Evolutionary conservation across 768 basidiomycete species (phyloP), one percentile per base, ranked within the genome.

Genomic region (Mycena haematopus): DNA sequence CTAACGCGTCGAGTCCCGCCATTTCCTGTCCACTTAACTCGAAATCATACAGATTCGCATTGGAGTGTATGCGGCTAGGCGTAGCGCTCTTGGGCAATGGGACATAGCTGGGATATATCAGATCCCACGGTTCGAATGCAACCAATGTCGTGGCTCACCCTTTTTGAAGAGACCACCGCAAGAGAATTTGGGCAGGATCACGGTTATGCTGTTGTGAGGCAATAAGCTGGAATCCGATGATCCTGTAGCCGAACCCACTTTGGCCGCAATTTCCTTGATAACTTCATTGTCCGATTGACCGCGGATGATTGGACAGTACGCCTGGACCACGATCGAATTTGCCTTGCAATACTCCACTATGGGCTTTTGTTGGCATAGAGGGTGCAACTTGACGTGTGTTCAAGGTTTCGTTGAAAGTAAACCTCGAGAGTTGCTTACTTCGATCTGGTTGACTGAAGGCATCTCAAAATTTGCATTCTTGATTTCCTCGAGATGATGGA

Each of bases 161-260:
- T 70, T 83, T 86, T 73, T 97, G 95, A 38, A 98, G 77, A 29
- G 93, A 95, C 93, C 95, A 97, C 24, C 96, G 85, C 58, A 97
- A 77, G 17, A 97, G 82, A 47, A 96, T 80, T 70, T 97, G 95
- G 19, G 93, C 88, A 6, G 84, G 83, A 44, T 88, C 84, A 57
- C 85, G 84, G 44, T 75, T 73, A 66, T 86, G 74, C 88, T 92
- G 63, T 3, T 21, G 35, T 17, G 6, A 45, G 25, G 13, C 19
- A 40, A 17, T 35, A 31, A 56, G 53, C 17, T 1, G 10, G 11
- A 31, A 38, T n/a, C 10, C 25, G 0, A 36, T 13, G 13, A n/a
- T 29, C 9, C 8, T 9, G 29, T 22, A 22, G 21, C 11, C 25
- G 22, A 47, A 63, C 76, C 17, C 60, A 90, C 91, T 79, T 90